Conservation (phyloP, 2,329 filamentous ascomycete species). For the Canariomyces notabilis region DNA sequence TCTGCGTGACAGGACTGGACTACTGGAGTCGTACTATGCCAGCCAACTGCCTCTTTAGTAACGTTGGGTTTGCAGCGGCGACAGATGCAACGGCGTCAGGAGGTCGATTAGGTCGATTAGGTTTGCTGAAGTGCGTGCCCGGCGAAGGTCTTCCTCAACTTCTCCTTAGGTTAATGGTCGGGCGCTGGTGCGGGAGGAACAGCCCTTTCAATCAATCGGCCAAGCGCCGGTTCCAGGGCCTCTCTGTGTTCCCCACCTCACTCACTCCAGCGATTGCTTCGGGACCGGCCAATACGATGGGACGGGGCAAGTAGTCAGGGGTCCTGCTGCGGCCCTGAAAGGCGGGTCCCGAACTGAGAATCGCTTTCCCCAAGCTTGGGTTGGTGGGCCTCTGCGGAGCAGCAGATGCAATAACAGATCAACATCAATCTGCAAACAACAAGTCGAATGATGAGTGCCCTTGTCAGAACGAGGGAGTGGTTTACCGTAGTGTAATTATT, state of each 20-base stretch:
- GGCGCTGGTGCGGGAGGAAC: neutral
- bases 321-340: constrained; percentile 7
- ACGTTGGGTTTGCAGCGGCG: too few relatives aligned
- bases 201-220: constrained; percentile 1
- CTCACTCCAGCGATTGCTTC: constrained; percentile 10
- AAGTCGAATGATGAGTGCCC: neutral
- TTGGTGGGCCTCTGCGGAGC: neutral
- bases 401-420: neutral
- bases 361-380: neutral
- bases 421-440: neutral
- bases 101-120: too few relatives aligned
- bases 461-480: too few relatives aligned
- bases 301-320: constrained; percentile 4
- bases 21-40: too few relatives aligned
- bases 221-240: constrained; percentile 11
- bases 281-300: constrained; percentile 13
- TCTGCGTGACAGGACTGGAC: too few relatives aligned
- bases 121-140: too few relatives aligned
- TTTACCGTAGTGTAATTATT: too few relatives aligned
- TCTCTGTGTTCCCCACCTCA: constrained; percentile 8
- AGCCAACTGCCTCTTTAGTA: too few relatives aligned
- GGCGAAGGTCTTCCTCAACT: too few relatives aligned
- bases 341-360: constrained; percentile 10
- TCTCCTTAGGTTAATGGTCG: neutral
- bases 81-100: too few relatives aligned